Evolutionary conservation across 352 stramenopile species (phyloP).

Genomic region (Pythium brassicae): DNA sequence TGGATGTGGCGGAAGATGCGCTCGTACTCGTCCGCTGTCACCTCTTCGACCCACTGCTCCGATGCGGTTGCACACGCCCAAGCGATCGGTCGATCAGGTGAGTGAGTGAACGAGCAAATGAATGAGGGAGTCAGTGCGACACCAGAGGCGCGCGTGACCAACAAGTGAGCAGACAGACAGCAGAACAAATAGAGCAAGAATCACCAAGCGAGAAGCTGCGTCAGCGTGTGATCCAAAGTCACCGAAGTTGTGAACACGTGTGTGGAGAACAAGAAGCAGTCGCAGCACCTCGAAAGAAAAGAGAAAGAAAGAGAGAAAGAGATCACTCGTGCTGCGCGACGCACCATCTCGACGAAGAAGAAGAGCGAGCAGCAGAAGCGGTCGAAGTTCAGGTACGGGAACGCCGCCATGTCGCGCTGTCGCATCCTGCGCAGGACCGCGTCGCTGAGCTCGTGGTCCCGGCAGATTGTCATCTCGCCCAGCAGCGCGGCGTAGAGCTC

Average conservation of each 20-base stretch:
- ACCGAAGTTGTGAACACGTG: too few relatives aligned
- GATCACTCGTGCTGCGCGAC: slow-evolving; percentile 1
- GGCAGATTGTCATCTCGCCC: slow-evolving; percentile 63
- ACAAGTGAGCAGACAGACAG: slow-evolving; percentile 1
- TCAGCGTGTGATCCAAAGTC: too few relatives aligned
- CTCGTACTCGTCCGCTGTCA: slow-evolving; percentile 30
- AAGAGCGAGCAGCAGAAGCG: slow-evolving; percentile 63
- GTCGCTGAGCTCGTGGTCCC: slow-evolving; percentile 49
- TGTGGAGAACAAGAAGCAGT: too few relatives aligned
- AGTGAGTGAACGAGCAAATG: too few relatives aligned
- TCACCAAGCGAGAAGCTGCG: too few relatives aligned
- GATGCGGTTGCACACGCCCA: too few relatives aligned
- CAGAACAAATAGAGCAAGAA: too few relatives aligned
- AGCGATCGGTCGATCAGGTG: too few relatives aligned
- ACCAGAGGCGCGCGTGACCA: neutral
- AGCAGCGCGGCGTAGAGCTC: slow-evolving; percentile 46
- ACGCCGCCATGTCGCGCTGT: slow-evolving; percentile 28
- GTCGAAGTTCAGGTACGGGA: slow-evolving; percentile 35
- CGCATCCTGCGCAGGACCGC: slow-evolving; percentile 45
- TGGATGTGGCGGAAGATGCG: slow-evolving; percentile 32
- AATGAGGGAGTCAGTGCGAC: neutral
- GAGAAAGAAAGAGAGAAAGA: too few relatives aligned
- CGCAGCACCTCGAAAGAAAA: too few relatives aligned
- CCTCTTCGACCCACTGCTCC: slow-evolving; percentile 32
- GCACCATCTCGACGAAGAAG: slow-evolving; percentile 53